These are phyloP conservation scores for Mycena chlorophos DNA, from an alignment of 768 basidiomycete species.

Conservation along the genomic window DNA sequence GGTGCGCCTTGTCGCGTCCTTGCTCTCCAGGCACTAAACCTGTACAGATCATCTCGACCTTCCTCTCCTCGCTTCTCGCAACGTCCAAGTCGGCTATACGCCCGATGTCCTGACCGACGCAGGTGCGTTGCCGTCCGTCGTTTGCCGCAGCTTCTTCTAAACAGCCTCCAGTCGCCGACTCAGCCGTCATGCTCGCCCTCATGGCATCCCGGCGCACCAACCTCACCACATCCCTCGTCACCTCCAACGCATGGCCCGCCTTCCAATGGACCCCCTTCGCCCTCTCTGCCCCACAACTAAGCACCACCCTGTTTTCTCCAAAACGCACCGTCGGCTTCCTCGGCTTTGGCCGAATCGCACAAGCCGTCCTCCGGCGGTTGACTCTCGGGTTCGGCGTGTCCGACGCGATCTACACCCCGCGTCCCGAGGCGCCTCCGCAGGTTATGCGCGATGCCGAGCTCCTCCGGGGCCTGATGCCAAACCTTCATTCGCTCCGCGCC, in stretches of 20 bases:
- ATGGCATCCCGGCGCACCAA: conserved; percentile 71
- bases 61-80: conserved; percentile 53
- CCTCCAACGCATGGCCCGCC: conserved; percentile 58
- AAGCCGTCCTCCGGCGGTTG: conserved; percentile 77
- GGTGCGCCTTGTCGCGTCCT: conserved; percentile 44
- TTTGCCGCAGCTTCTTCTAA: too few species aligned
- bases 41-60: conserved; percentile 78
- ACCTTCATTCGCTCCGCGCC: conserved; percentile 45
- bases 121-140: conserved; percentile 41
- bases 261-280: conserved; percentile 81
- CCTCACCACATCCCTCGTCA: background rate
- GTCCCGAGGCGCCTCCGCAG: conserved; percentile 41
- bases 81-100: conserved; percentile 83
- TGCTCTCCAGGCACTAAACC: too few species aligned
- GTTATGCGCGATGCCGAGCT: conserved; percentile 37
- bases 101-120: conserved; percentile 93
- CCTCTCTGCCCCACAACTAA: conserved; percentile 84
- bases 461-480: conserved; percentile 22
- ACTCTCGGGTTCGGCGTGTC: conserved; percentile 75
- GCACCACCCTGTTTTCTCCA: conserved; percentile 48
- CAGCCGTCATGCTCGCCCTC: conserved; percentile 85
- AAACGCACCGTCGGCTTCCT: conserved; percentile 83
- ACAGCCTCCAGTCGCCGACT: conserved; percentile 71
- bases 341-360: conserved; percentile 93
- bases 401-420: conserved; percentile 65